Base-by-base conservation (phyloP, 2,329 filamentous ascomycete species). In the Dactylellina leptospora region DNA sequence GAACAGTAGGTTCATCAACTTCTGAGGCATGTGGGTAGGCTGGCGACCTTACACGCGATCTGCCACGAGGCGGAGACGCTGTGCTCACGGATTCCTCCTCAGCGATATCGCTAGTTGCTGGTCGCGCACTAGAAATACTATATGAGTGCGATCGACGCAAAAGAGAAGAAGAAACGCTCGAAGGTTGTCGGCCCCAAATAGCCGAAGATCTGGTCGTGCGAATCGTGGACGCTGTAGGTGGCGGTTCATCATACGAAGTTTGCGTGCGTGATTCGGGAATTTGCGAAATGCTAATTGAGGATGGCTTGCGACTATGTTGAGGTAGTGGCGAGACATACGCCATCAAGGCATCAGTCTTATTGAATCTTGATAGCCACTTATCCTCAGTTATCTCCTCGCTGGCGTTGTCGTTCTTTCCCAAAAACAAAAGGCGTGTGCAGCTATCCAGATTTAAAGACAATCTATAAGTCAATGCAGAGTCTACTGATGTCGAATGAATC, bases 71-170 rank as follows among this genome's bases (percentile, higher is more conserved):
- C 2, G 68, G 53, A 3, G 61, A 64, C 36, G 55, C 68, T 13
- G 68, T 64, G 50, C 61, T 64, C 4, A 71, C 58, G n/a, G 66
- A 71, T n/a, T 71, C 66, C 56, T 71, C 61, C n/a, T 73, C 68
- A 4, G 68, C 61, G 20, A 66, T 73, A 28, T 66, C 59, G 13
- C 59, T 64, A 18, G 60, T 60, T 1, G 61, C 59, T n/a, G 68
- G 59, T 3, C 61, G 45, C 6, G 61, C 61, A n/a, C 59, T 73
- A 4, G 59, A 64, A 16, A 64, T 73, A 25, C 59, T 73, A 28
- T 73, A 73, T 0, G 68, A 73, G 10, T 66, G 68, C 6, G 59
- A 64, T 16, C 68, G 38, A 11, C 59, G 60, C 44, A 66, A 60
- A 18, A 73, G 53, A 27, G 68, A 64, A 5, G 68, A 64, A 9